Evolutionary conservation across 495 filamentous ascomycete species (phyloP), one percentile per base, ranked within the genome.

Genomic region (Penicillium bovifimosum): DNA sequence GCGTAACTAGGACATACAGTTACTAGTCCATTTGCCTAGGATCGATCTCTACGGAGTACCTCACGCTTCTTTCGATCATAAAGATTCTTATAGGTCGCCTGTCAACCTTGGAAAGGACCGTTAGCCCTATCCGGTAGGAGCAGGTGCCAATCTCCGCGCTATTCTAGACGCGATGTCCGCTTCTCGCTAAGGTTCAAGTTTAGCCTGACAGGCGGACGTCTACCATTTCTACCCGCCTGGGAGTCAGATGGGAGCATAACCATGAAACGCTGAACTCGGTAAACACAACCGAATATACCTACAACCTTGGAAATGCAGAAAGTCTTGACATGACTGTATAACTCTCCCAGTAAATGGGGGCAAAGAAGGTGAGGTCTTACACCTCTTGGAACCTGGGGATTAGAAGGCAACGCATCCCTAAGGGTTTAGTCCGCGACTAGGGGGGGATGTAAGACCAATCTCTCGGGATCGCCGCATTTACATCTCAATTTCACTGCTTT

Each of bases 271-370:
- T 54, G 41, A 59, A 57, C 52, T 60, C 51, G 60, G 62, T 56
- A 53, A 62, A 42, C 48, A 31, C 59, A 62, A 53, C 62, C 62
- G 62, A 65, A 55, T 41, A 17, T n/a, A n/a, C n/a, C n/a, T n/a
- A 47, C 20, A 24, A 24, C 20, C 20, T 24, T 24, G 20, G 45
- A 47, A 28, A 9, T 45, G 55, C 44, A 59, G 13, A 32, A 40
- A n/a, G 7, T 11, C 18, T 34, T 10, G 16, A 42, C 20, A 24
- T 24, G 4, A 24, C 4, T 24, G 20, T 24, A 24, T 24, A 24
- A 24, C 20, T 24, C 20, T 24, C 20, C 20, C 16, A 35, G 16
- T 17, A 46, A 32, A 36, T 17, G 16, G 27, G n/a, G 43, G 26
- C 33, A 26, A 26, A 32, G 43, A 11, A 36, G 40, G 20, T 4